Percentiles rank a stretch among this genome's conserved stretches.
These are phyloP conservation scores for Fusarium tanahbumbuense DNA, from an alignment of 2,329 filamentous ascomycete genomes.

Conservation along the genomic window DNA sequence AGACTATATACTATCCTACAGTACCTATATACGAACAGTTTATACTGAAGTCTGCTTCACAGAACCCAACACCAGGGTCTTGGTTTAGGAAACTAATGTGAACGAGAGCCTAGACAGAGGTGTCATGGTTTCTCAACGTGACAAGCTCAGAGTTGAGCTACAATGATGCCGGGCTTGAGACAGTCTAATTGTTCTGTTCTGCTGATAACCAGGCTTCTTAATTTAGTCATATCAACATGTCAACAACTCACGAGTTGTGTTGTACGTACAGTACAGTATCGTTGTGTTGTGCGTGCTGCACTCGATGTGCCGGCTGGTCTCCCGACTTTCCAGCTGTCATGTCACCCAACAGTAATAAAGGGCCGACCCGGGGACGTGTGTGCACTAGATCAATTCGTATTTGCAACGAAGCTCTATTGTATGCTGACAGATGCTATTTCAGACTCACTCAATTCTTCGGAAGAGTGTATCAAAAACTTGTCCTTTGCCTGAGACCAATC, in stretches of 20 bases:
- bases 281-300: not conserved
- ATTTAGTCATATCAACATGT: slow-evolving; percentile 26
- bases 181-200: not conserved
- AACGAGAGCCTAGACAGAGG: not conserved
- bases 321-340: slow-evolving; percentile 8
- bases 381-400: not conserved
- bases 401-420: not conserved
- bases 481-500: not conserved
- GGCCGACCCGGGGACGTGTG: slow-evolving; percentile 27
- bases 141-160: not conserved
- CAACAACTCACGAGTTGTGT: not conserved
- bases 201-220: not conserved
- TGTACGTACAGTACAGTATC: not conserved
- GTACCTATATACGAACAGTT: not conserved
- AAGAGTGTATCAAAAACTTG: not conserved
- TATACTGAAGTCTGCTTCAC: not conserved
- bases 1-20: not conserved
- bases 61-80: not conserved
- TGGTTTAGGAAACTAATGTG: not conserved
- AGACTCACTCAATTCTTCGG: slow-evolving; percentile 6
- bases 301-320: slow-evolving; percentile 9
- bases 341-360: slow-evolving; percentile 12
- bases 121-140: not conserved
- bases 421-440: not conserved
- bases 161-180: not conserved